Evolutionary conservation across 805 yeast genomes (phyloP).

Genomic region (Pichia thaimueangensis): DNA sequence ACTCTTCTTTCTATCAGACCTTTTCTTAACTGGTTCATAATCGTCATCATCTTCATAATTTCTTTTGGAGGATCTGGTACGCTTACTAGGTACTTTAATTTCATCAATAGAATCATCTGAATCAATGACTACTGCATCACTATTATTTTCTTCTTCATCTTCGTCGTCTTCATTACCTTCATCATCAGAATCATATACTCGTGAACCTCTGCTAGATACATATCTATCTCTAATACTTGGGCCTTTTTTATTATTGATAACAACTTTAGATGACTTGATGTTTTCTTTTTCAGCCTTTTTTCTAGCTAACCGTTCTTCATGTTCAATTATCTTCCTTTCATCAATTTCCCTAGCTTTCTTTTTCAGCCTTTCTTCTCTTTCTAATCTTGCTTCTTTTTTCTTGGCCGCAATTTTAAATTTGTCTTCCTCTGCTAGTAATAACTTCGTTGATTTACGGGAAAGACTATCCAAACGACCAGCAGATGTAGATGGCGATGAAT

Average conservation of each 20-base stretch:
- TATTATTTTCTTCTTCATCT: constrained; percentile 5
- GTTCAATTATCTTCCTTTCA: neutral
- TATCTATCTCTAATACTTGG: constrained; percentile 23
- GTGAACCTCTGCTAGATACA: constrained; percentile 2
- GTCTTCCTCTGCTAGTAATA: constrained; percentile 13
- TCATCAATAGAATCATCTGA: constrained; percentile 12
- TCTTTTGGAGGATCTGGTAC: constrained; percentile 15
- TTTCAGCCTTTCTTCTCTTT: neutral
- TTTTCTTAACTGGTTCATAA: constrained; percentile 18
- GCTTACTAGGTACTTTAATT: neutral
- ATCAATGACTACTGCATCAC: constrained; percentile 1
- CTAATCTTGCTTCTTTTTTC: neutral
- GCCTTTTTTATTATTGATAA: constrained; percentile 11
- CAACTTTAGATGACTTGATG: constrained; percentile 26
- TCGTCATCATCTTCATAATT: constrained; percentile 47
- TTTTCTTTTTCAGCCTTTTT: constrained; percentile 17
- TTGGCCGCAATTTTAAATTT: neutral
- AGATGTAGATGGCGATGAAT: neutral
- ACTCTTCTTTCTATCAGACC: neutral
- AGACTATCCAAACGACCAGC: constrained; percentile 9
- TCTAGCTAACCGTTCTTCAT: constrained; percentile 8
- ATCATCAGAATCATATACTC: constrained; percentile 1
- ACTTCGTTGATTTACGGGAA: constrained; percentile 7
- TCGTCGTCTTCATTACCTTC: constrained; percentile 4
- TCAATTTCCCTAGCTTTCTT: constrained; percentile 9